Percentiles rank a stretch among this genome's conserved stretches.
These are phyloP conservation scores for Aspergillus sp. DNA, from an alignment of 2,329 filamentous ascomycete genomes.

Conservation along the genomic window DNA sequence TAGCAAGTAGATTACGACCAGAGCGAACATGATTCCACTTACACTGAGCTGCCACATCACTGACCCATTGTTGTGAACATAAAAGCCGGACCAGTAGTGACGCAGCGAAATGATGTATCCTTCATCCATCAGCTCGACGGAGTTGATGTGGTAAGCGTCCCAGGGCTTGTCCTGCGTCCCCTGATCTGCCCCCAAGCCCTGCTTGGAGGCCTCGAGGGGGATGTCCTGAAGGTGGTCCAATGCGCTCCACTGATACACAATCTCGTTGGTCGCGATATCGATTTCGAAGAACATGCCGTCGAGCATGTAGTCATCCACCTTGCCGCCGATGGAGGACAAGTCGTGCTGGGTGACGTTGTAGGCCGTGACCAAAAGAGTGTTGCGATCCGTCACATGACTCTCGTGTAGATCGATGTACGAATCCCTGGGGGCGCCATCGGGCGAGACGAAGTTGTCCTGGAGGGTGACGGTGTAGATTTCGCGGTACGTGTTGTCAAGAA, in stretches of 20 bases:
- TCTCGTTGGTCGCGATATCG: conserved; percentile 36
- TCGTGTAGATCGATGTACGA: conserved; percentile 42
- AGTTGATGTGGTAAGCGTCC: conserved; percentile 42
- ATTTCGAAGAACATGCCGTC: conserved; percentile 39
- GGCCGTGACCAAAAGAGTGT: conserved; percentile 39
- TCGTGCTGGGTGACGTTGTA: conserved; percentile 39
- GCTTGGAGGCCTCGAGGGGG: conserved; percentile 31
- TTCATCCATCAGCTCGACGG: conserved; percentile 33
- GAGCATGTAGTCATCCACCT: conserved; percentile 33
- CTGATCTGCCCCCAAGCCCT: conserved; percentile 22
- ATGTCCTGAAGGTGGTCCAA: conserved; percentile 35
- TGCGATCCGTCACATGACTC: conserved; percentile 33
- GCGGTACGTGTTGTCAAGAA: conserved; percentile 37
- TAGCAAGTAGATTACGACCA: background rate
- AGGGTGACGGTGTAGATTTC: conserved; percentile 37
- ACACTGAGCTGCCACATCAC: conserved; percentile 32
- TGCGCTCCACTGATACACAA: conserved; percentile 37
- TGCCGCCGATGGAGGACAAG: conserved; percentile 33
- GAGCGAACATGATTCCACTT: background rate
- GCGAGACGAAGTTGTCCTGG: conserved; percentile 27
- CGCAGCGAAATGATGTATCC: conserved; percentile 40
- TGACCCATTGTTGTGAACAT: conserved; percentile 32
- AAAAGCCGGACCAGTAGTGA: conserved; percentile 38
- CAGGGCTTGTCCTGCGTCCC: conserved; percentile 30
- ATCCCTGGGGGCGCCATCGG: conserved; percentile 20